A percentile compares a stretch with the other conserved stretches of the same genome.
Evolutionary conservation across 2,329 filamentous ascomycete genomes (phyloP).

Genomic region (Canariomyces notabilis): DNA sequence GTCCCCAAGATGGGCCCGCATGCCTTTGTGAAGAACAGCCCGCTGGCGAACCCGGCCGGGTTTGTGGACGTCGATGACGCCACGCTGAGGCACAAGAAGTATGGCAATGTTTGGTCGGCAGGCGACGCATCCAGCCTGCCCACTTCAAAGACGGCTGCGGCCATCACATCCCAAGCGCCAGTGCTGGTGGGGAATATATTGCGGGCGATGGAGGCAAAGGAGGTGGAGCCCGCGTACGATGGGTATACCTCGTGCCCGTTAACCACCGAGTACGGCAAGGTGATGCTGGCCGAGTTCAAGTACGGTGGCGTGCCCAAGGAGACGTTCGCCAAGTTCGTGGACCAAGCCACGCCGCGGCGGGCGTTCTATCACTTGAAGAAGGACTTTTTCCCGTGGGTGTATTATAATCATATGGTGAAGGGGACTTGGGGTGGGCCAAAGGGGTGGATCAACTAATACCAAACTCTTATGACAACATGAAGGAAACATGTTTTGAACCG

Average conservation of each 20-base stretch:
- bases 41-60: conserved; percentile 50
- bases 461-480: not conserved
- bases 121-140: conserved; percentile 57
- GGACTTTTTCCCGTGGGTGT: conserved; percentile 37
- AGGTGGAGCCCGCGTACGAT: conserved; percentile 34
- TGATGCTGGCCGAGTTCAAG: conserved; percentile 45
- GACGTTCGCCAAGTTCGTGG: conserved; percentile 34
- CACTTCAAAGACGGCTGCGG: conserved; percentile 46
- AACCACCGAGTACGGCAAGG: conserved; percentile 39
- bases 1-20: conserved; percentile 56
- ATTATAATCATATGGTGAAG: conserved; percentile 30
- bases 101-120: conserved; percentile 52
- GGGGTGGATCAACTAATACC: conserved; percentile 20
- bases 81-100: conserved; percentile 50
- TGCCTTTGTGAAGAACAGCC: conserved; percentile 48
- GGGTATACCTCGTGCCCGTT: conserved; percentile 45
- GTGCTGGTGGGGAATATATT: conserved; percentile 41
- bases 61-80: conserved; percentile 53
- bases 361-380: conserved; percentile 42
- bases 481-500: no score
- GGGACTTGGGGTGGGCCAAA: conserved; percentile 30
- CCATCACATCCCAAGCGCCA: conserved; percentile 40
- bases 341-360: conserved; percentile 36
- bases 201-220: conserved; percentile 31
- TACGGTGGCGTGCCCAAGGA: conserved; percentile 43